Percentiles rank a stretch among this genome's conserved stretches.
These are phyloP conservation scores for Butyriboletus appendiculatus DNA, from an alignment of 1,284 basidiomycete species.

Conservation along the genomic window DNA sequence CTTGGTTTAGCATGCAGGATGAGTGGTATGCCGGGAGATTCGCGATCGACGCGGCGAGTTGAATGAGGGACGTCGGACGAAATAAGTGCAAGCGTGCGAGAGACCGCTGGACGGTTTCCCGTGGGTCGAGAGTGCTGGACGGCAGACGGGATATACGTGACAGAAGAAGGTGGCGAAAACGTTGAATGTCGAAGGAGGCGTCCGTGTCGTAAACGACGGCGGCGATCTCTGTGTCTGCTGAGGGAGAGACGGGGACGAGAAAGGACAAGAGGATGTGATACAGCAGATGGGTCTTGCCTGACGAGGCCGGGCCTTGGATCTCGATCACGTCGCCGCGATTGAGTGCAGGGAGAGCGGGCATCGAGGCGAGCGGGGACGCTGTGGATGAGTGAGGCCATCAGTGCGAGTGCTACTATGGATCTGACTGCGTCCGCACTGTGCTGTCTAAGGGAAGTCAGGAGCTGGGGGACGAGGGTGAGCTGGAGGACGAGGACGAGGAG, in stretches of 20 bases:
- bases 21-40: slow-evolving; percentile 59
- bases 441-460: slow-evolving; percentile 22
- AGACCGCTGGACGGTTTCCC: slow-evolving; percentile 41
- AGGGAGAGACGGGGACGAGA: slow-evolving; percentile 48
- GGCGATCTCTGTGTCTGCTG: slow-evolving; percentile 46
- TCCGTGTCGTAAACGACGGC: slow-evolving; percentile 73
- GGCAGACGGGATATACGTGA: slow-evolving; percentile 36
- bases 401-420: neutral
- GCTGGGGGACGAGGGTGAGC: slow-evolving; percentile 21
- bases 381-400: slow-evolving; percentile 7
- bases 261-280: slow-evolving; percentile 65
- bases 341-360: slow-evolving; percentile 27
- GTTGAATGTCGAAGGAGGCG: slow-evolving; percentile 55
- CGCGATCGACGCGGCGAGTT: slow-evolving; percentile 66
- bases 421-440: slow-evolving; percentile 11
- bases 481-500: neutral
- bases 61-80: slow-evolving; percentile 59
- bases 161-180: slow-evolving; percentile 54
- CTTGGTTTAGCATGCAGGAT: slow-evolving; percentile 46
- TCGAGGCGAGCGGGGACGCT: slow-evolving; percentile 31
- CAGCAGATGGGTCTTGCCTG: slow-evolving; percentile 75
- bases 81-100: slow-evolving; percentile 65
- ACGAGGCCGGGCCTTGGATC: slow-evolving; percentile 69
- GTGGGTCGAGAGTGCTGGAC: slow-evolving; percentile 20
- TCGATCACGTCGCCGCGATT: slow-evolving; percentile 57